A percentile compares a stretch with the other conserved stretches of the same genome.
These are phyloP conservation scores for Ophiostoma sp. DNA, from an alignment of 2,329 filamentous ascomycete genomes.

Conservation along the genomic window DNA sequence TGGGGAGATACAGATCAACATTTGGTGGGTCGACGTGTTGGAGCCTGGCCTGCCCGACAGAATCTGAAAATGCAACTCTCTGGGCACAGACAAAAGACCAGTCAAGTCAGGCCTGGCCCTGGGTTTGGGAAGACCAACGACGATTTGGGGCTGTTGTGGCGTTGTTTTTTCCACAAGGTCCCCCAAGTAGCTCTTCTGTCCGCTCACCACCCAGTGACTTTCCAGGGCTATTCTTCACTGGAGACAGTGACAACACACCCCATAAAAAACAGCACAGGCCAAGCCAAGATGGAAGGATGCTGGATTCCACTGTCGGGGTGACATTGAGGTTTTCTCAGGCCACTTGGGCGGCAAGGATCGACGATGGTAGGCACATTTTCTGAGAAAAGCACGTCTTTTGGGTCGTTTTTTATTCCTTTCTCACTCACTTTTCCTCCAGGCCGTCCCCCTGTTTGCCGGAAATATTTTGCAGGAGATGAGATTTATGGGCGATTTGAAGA, in stretches of 20 bases:
- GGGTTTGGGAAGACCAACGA: background rate
- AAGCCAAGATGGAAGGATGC: background rate
- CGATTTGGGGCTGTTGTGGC: background rate
- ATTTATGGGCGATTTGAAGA: slow-evolving; percentile 9
- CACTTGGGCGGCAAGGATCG: slow-evolving; percentile 12
- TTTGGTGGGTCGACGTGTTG: background rate
- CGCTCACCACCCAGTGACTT: background rate
- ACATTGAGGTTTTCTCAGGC: slow-evolving; percentile 11
- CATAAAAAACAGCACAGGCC: background rate
- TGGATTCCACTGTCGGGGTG: slow-evolving; percentile 6
- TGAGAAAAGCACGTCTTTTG: slow-evolving; percentile 14
- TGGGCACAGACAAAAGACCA: slow-evolving; percentile 8
- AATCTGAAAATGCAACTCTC: background rate
- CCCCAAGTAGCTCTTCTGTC: background rate
- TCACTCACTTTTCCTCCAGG: background rate
- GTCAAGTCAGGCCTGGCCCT: background rate
- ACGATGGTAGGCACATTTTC: slow-evolving; percentile 16
- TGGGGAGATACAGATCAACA: slow-evolving; percentile 20
- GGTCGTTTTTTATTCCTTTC: background rate
- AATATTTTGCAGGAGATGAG: slow-evolving; percentile 17
- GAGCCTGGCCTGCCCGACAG: background rate
- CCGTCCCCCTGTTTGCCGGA: background rate
- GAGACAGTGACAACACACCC: background rate
- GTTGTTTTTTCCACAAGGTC: background rate
- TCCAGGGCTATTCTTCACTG: background rate